phyloP scores from a whole-genome alignment of 495 filamentous ascomycete species.

The Tuber magnatum region DNA sequence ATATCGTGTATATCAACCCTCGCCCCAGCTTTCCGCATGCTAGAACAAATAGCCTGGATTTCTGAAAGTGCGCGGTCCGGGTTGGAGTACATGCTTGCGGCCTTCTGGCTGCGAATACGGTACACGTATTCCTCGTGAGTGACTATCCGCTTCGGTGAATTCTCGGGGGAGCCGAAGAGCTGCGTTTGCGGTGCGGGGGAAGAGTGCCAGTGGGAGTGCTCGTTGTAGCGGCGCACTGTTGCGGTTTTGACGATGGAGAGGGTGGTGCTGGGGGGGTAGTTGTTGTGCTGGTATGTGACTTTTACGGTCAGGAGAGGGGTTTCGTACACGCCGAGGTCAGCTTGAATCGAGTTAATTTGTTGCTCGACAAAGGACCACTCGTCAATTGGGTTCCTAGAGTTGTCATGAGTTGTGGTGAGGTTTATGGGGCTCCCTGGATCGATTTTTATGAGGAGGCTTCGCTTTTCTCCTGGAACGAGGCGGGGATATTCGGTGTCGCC shows the following conservation, averaged over 20 bases:
- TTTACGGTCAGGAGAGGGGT: conserved; percentile 26
- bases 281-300: conserved; percentile 23
- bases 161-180: conserved; percentile 17
- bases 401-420: neutral
- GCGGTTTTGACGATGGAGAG: conserved; percentile 12
- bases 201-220: conserved; percentile 36
- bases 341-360: conserved; percentile 24
- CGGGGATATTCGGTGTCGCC: conserved; percentile 28
- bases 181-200: conserved; percentile 19
- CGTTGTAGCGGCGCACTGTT: conserved; percentile 26
- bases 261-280: conserved; percentile 8
- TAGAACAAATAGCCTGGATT: conserved; percentile 16
- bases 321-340: conserved; percentile 36
- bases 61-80: conserved; percentile 20
- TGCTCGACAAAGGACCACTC: conserved; percentile 28
- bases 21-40: neutral
- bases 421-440: conserved; percentile 17
- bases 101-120: conserved; percentile 21
- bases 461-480: conserved; percentile 33
- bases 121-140: conserved; percentile 24
- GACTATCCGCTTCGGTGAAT: conserved; percentile 5
- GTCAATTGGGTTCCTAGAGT: conserved; percentile 2
- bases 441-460: conserved; percentile 30
- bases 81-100: conserved; percentile 31
- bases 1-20: conserved; percentile 17